Evolutionary conservation across 805 yeast species (phyloP), one percentile per base, ranked within the genome.

Genomic region (Kurtzmaniella cleridarum): DNA sequence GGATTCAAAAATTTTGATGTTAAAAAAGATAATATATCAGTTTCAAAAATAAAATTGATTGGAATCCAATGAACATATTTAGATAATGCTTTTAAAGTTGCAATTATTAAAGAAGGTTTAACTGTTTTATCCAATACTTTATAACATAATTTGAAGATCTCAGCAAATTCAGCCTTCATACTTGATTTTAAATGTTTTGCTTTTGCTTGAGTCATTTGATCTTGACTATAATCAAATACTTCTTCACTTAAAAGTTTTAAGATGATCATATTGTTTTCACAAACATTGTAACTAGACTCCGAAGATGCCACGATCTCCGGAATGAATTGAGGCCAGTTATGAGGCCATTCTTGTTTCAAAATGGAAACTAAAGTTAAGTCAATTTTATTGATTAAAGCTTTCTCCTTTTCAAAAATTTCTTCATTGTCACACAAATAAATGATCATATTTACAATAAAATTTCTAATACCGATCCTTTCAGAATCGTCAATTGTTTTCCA

Each of bases 261-360:
- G 43, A 93, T 90, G 45, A 81, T 80, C 98, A 93, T 91, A 65
- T 93, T 93, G 67, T 93, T 93, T 63, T 93, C 98, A 68, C 98
- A 93, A 38, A 93, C 96, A 54, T 89, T 91, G 60, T 85, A 79
- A 16, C 93, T 82, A 11, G 91, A 79, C 46, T 87, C 78, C 34
- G 95, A 81, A 47, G 95, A 82, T 43, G 75, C 77, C 34, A 91
- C 93, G 41, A 93, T 77, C 60, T 93, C 98, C 13, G 96, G 96
- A 36, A 93, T 84, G 54, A 93, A 93, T 53, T 83, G 85, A 14
- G 98, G 98, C 99, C 99, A 93, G 60, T 90, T 85, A 51, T 82
- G 87, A 27, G 99, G 99, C 99, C 99, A 93, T 60, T 93, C 99
- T 65, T 93, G 98, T 56, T 93, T 93, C 55, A 93, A 77, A 38